Conservation (phyloP, 768 basidiomycete species). For the Macrolepiota dolichaula region DNA sequence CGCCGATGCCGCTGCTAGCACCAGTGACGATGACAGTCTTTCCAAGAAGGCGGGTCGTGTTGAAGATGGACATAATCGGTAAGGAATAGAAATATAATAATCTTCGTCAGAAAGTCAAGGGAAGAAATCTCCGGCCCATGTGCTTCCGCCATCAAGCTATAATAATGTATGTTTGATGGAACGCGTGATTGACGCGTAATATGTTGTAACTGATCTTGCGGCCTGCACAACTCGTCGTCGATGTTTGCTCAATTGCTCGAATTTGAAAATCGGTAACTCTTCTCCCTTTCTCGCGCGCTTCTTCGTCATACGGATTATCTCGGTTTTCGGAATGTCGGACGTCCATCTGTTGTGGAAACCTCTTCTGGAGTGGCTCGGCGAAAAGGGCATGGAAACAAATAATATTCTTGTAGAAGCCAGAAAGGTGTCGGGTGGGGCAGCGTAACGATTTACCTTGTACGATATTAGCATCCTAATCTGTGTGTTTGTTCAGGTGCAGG, state of each 20-base stretch:
- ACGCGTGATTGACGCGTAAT: slow-evolving; percentile 21
- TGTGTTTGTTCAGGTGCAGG: slow-evolving; percentile 51
- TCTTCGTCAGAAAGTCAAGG: slow-evolving; percentile 1
- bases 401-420: slow-evolving; percentile 51
- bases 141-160: neutral
- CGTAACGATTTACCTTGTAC: neutral
- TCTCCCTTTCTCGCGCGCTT: neutral
- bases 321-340: slow-evolving; percentile 8
- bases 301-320: neutral
- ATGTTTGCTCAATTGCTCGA: neutral
- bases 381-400: slow-evolving; percentile 43
- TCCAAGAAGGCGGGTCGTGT: slow-evolving; percentile 71
- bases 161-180: slow-evolving; percentile 8
- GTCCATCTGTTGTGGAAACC: slow-evolving; percentile 38
- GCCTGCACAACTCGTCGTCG: neutral
- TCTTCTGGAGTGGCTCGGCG: slow-evolving; percentile 51
- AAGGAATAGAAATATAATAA: neutral
- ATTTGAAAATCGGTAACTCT: neutral
- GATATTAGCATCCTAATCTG: neutral
- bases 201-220: slow-evolving; percentile 8
- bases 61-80: slow-evolving; percentile 71
- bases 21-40: slow-evolving; percentile 90
- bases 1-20: slow-evolving; percentile 87
- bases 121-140: neutral
- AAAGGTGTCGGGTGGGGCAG: slow-evolving; percentile 41